These are phyloP conservation scores for Syzygium aqueum DNA, from an alignment of 345 rosid genomes.

Conservation along the genomic window DNA sequence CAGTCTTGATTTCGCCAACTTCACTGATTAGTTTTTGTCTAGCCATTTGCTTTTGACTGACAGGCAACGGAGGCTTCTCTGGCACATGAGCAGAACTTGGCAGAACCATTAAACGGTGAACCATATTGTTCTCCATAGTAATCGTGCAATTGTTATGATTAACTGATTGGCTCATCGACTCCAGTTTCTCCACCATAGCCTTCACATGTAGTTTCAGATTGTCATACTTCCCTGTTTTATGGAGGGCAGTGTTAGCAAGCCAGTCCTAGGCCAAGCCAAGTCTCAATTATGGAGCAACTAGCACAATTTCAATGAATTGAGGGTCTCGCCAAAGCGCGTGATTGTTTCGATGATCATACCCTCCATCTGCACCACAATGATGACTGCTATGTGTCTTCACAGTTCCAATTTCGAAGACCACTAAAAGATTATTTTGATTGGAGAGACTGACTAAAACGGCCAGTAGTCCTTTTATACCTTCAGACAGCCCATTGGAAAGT, in stretches of 20 bases:
- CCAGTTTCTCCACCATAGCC: too few species aligned
- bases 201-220: neutral
- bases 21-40: neutral
- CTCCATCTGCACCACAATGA: too few species aligned
- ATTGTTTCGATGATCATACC: too few species aligned
- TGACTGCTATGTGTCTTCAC: too few species aligned
- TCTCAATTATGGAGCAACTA: too few species aligned
- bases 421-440: neutral
- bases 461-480: neutral
- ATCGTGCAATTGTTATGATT: neutral
- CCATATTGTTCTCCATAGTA: neutral
- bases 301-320: too few species aligned
- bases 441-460: neutral
- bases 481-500: neutral
- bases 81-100: neutral
- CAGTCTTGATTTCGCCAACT: neutral
- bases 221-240: neutral
- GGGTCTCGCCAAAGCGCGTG: too few species aligned
- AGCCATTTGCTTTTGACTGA: neutral
- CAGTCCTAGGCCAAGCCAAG: neutral
- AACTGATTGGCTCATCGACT: too few species aligned
- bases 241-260: neutral
- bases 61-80: neutral
- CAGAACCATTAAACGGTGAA: constrained; percentile 4
- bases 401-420: too few species aligned